Base-by-base conservation (phyloP, 768 basidiomycete species). In the Lactarius pseudohatsudake region DNA sequence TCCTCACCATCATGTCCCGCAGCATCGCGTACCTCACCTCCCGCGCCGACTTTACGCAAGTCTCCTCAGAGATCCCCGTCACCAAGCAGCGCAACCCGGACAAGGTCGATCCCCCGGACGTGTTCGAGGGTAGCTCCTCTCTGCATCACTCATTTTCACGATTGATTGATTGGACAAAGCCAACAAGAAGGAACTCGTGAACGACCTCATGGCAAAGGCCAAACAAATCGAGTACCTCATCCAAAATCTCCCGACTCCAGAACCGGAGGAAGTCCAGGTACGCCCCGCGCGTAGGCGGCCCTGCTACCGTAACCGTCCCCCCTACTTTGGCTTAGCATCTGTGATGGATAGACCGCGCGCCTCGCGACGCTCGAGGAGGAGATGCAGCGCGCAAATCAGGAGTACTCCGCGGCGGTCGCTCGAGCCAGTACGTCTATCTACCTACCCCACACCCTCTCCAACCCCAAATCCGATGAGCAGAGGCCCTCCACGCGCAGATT, bases 141-240 rank as follows among this genome's bases (percentile, higher is more conserved):
- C 26, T 9, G 15, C 15, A 38, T 38, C 0, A 11, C 32, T 43
- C n/a, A 20, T 10, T 47, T 20, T 64, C 26, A 62, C 26, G 53
- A 47, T 16, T 43, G 15, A 47, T 16, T 57, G 34, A 9, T 2
- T 45, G 15, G 7, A 55, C 34, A 72, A 50, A 95, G 94, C 86
- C 13, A 95, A 92, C 78, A 85, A 89, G 75, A 88, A 85, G 69
- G 93, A 96, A 75, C 86, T 96, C 26, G 91, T 94, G 5, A 79
- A 83, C 18, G 94, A 96, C 72, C 80, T 96, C 47, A 83, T 95
- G 47, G 82, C 86, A 45, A 95, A 96, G 72, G 92, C 92, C 16
- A 96, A 96, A 72, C 92, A 95, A 75, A 85, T 96, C 50, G 90
- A 96, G 71, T 88, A 86, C 72, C 83, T 96, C 57, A 91, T 96